Conservation (phyloP, 305 asterid genomes). For the Withania somnifera region DNA sequence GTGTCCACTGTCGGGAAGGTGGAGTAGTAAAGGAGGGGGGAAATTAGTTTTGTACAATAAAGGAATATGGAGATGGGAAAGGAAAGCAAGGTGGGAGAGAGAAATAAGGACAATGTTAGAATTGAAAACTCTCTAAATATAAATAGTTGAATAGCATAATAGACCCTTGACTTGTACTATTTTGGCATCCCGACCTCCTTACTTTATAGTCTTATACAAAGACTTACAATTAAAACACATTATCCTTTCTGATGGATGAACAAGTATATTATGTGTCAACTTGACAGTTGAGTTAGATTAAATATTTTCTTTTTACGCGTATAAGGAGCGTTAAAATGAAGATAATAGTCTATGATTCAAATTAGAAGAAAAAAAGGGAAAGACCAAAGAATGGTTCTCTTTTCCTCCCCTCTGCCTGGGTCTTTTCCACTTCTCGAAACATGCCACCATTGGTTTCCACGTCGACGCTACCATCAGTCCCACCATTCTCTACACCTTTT, state of each 20-base stretch:
- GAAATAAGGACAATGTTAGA: neutral
- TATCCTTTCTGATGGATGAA: neutral
- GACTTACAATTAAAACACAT: neutral
- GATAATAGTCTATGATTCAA: neutral
- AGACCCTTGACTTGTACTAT: neutral
- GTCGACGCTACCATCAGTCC: neutral
- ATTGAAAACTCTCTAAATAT: neutral
- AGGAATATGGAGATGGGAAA: neutral
- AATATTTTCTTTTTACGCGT: neutral
- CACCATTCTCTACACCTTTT: neutral
- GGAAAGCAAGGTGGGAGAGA: neutral
- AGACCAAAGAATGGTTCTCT: neutral
- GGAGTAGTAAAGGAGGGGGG: neutral
- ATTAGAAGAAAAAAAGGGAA: neutral
- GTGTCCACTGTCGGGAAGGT: neutral
- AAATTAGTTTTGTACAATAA: neutral
- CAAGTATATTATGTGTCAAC: neutral
- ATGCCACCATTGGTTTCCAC: neutral
- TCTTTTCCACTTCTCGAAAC: neutral
- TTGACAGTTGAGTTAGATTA: neutral
- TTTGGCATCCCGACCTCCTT: neutral
- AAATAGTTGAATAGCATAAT: neutral
- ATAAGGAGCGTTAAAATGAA: neutral
- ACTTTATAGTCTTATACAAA: neutral
- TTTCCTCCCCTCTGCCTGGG: neutral